Evolutionary conservation across 306 rosid genomes (phyloP).

Genomic region (Betula pendula): DNA sequence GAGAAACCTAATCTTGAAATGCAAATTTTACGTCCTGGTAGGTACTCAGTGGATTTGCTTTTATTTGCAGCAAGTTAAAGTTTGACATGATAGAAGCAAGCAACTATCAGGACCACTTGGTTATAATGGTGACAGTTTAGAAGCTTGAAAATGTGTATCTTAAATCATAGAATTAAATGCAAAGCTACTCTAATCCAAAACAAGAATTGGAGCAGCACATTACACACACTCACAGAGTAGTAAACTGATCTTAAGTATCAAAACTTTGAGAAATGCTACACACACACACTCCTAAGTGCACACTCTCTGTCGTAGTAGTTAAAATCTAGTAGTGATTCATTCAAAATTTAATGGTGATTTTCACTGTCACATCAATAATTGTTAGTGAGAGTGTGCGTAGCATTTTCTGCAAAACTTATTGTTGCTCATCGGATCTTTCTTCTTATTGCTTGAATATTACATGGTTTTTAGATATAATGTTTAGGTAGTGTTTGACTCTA

Average conservation of each 20-base stretch:
- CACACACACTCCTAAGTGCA: no score
- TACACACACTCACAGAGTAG: not conserved
- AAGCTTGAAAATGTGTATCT: not conserved
- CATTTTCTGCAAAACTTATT: not conserved
- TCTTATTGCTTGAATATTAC: not conserved
- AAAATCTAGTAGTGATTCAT: no score
- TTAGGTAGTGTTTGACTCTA: not conserved
- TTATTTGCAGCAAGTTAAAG: not conserved
- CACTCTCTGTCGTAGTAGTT: no score
- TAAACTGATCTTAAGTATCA: no score
- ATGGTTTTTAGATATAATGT: not conserved
- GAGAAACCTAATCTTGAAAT: not conserved
- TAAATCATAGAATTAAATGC: no score
- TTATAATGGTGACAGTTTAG: slow-evolving; percentile 1
- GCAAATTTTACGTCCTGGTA: not conserved
- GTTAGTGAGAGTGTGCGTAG: no score
- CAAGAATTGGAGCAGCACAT: not conserved
- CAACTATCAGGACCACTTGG: not conserved
- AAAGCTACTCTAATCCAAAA: no score
- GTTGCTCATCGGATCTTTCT: not conserved
- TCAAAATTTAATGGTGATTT: no score
- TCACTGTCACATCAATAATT: no score
- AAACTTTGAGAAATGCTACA: no score
- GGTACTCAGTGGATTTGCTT: not conserved
- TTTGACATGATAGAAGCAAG: not conserved